Evolutionary conservation across 2,329 filamentous ascomycete species (phyloP), one percentile per base, ranked within the genome.

Genomic region (Aureobasidium lini): DNA sequence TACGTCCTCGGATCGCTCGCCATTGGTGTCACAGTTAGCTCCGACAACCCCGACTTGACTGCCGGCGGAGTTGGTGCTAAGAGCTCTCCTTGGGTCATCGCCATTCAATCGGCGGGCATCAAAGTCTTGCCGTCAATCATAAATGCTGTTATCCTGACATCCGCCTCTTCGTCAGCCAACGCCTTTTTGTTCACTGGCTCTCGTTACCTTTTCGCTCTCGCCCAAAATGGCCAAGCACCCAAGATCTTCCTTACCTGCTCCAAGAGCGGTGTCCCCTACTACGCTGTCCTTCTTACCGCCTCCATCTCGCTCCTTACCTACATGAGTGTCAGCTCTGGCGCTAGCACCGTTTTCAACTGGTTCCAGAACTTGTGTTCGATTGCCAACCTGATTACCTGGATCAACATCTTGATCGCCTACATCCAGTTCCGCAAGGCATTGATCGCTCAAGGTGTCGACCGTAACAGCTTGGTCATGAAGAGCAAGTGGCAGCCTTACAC

Each of bases 131-230:
- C 87, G 0, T 83, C 82, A 9, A 81, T 92, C 59, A 85, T 92
- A 72, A 93, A 93, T 69, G 88, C 87, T 37, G 78, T 91, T 29
- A 85, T 92, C 65, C 79, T 91, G 64, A 88, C 85, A 0, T 87
- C 85, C 0, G 87, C 85, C 0, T 86, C 83, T 73, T 89, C 86
- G 0, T 80, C 86, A 0, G 84, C 82, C 0, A 90, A 90, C 65
- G 84, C 86, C 64, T 83, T 81, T 66, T 75, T 91, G 56, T 79
- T 79, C 66, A 76, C 77, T 2, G 78, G 77, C 10, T 81, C 78
- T 6, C 76, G 81, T 62, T 78, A 77, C 59, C 73, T 83, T 9
- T 81, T 80, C 63, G 73, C 71, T 61, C 67, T 77, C 42, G 75
- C 76, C 1, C 75, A 80, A 64, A 79, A 79, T 63, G 71, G 75